Percentiles rank a stretch among this genome's conserved stretches.
Evolutionary conservation across 164 flowering plant species (phyloP).

Genomic region (grape (Vitis vinifera)): DNA sequence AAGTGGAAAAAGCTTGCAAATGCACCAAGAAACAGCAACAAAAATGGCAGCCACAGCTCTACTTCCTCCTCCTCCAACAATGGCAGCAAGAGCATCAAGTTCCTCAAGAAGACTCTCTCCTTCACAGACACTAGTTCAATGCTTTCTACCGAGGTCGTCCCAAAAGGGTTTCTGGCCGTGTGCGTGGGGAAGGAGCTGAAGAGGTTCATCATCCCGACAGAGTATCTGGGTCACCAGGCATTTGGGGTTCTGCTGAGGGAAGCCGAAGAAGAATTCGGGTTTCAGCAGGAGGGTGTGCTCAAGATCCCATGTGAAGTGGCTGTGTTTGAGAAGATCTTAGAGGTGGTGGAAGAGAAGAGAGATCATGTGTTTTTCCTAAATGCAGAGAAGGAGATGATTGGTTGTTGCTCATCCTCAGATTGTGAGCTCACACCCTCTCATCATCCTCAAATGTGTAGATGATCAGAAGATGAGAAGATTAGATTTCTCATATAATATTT

Average conservation of each 20-base stretch:
- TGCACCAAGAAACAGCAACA: constrained; percentile 36
- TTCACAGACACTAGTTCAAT: constrained; percentile 41
- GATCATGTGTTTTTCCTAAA: constrained; percentile 31
- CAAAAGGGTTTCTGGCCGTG: constrained; percentile 78
- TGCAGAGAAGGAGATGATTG: constrained; percentile 24
- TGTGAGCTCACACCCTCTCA: constrained; percentile 37
- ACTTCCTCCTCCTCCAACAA: neutral
- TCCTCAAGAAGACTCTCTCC: constrained; percentile 72
- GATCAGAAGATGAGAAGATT: constrained; percentile 7
- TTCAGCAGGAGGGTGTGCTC: constrained; percentile 76
- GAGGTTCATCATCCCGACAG: constrained; percentile 74
- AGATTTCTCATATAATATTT: no score
- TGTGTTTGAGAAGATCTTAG: constrained; percentile 67
- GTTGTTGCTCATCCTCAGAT: constrained; percentile 33
- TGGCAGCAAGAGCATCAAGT: constrained; percentile 50
- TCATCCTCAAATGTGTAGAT: constrained; percentile 53
- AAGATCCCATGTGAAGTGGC: constrained; percentile 72
- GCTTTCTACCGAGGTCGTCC: constrained; percentile 33
- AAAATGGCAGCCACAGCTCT: neutral
- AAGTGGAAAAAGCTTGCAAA: constrained; percentile 82
- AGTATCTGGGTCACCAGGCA: constrained; percentile 61
- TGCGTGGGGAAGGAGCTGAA: constrained; percentile 75
- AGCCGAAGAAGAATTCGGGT: constrained; percentile 93
- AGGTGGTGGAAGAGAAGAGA: constrained; percentile 53
- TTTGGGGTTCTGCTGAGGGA: constrained; percentile 59